Conservation (phyloP, 2,329 filamentous ascomycete species). For the Talaromyces atroroseus region DNA sequence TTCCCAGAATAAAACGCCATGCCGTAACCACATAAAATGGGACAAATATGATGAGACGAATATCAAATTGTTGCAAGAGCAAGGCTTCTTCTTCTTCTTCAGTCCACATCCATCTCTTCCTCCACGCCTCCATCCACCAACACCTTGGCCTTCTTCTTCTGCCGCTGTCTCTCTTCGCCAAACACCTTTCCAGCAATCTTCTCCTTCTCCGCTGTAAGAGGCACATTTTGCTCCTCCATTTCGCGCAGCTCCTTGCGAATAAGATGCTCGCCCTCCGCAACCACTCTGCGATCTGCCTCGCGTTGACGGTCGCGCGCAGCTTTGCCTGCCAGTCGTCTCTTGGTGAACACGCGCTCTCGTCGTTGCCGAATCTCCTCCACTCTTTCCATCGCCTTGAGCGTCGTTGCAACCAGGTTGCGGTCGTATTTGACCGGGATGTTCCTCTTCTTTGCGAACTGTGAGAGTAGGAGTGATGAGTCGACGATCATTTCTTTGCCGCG, state of each 20-base stretch:
- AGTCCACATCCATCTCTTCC: constrained; percentile 46
- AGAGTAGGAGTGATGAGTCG: constrained; percentile 70
- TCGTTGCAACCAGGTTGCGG: constrained; percentile 81
- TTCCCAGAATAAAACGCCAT: constrained; percentile 18
- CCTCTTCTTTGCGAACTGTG: constrained; percentile 80
- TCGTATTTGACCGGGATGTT: constrained; percentile 96
- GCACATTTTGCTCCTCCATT: constrained; percentile 44
- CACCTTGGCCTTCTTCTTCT: constrained; percentile 41
- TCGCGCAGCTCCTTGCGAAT: constrained; percentile 64
- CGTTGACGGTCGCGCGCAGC: constrained; percentile 65
- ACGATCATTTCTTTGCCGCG: constrained; percentile 87
- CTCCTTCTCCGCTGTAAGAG: constrained; percentile 27
- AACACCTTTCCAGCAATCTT: constrained; percentile 32
- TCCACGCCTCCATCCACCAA: constrained; percentile 41
- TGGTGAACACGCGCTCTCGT: constrained; percentile 89
- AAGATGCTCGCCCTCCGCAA: constrained; percentile 87
- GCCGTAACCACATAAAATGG: constrained; percentile 16
- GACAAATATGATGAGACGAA: constrained; percentile 14
- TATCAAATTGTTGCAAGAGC: too few relatives aligned
- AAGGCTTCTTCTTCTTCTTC: constrained; percentile 19
- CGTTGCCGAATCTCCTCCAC: constrained; percentile 77
- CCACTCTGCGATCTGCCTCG: constrained; percentile 76
- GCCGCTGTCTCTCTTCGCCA: constrained; percentile 37
- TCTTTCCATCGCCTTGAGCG: constrained; percentile 85
- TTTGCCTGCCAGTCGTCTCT: constrained; percentile 87